Evolutionary conservation across 2,329 filamentous ascomycete species (phyloP), one percentile per base, ranked within the genome.

Genomic region (Aspergillus hortae): DNA sequence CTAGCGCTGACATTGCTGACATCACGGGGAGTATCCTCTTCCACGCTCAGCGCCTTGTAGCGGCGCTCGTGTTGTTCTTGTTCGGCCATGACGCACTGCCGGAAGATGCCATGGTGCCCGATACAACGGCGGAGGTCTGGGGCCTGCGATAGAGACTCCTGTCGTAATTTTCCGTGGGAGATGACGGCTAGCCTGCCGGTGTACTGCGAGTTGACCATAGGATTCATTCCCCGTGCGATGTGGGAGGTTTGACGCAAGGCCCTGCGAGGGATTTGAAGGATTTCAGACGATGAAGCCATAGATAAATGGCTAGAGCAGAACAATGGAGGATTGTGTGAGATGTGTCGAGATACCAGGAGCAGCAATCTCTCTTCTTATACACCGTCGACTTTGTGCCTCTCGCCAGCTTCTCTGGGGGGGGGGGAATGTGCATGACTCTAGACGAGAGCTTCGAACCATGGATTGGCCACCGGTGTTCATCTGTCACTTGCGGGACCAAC

Each of bases 71-170:
- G 23, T n/a, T 51, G 47, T 46, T 57, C 56, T 15, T 59, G 48
- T 4, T 41, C 48, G 10, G 56, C 55, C 36, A 49, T 48, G 23
- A 55, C 43, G 32, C 55, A 59, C 15, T 52, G 54, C 36, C 38
- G 50, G 23, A 56, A 54, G 19, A 61, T 45, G n/a, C 44, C 48
- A 38, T 57, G 51, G 15, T 58, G 56, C 15, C 56, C 56, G 9
- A 60, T 35, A 21, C 52, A 60, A 14, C 54, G 58, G 9, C 56
- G 58, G 12, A 58, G 54, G 19, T 56, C 46, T 11, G 56, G 56
- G 2, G 52, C 46, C 10, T 45, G 52, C 10, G 52, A 56, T 17
- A 43, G 15, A 2, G 52, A 35, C 36, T 59, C 58, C 40, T 48
- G 49, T 32, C 51, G 50, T 4, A 61, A 44, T 35, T 59, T 60